These are phyloP conservation scores for Coemansia javaensis DNA, from an alignment of 192 early-diverging fungal genomes.

Conservation along the genomic window DNA sequence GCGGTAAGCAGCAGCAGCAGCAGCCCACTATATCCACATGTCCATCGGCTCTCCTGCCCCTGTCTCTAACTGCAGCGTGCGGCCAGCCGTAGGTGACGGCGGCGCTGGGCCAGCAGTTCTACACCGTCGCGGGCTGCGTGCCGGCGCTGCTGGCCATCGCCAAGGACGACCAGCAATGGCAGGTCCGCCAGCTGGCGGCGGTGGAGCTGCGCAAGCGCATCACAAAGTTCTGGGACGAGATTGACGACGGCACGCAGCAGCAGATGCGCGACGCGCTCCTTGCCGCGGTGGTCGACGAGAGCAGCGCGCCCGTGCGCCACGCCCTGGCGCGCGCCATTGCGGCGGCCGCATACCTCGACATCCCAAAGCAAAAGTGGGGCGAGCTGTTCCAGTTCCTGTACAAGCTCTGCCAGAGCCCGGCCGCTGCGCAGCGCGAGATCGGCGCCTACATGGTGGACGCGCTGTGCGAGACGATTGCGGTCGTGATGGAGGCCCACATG, in stretches of 20 bases:
- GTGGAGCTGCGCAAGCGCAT: conserved; percentile 87
- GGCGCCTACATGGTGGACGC: conserved; percentile 82
- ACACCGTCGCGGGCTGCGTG: conserved; percentile 64
- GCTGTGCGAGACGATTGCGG: conserved; percentile 81
- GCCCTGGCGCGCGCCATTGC: conserved; percentile 83
- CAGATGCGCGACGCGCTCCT: conserved; percentile 65
- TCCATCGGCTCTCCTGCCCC: too few species aligned
- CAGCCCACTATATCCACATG: too few species aligned
- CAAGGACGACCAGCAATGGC: conserved; percentile 55
- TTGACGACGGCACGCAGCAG: conserved; percentile 54
- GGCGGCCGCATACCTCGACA: conserved; percentile 76
- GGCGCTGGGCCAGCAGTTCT: conserved; percentile 71
- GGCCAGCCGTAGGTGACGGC: conserved; percentile 52
- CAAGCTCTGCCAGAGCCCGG: conserved; percentile 69
- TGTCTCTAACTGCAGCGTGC: too few species aligned
- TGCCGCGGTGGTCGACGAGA: conserved; percentile 70
- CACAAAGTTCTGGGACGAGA: conserved; percentile 68
- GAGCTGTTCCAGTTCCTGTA: conserved; percentile 76
- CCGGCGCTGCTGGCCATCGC: conserved; percentile 77
- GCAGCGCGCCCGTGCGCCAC: conserved; percentile 64
- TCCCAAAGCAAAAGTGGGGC: conserved; percentile 72
- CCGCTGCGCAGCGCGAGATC: conserved; percentile 72
- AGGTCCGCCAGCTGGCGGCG: conserved; percentile 81
- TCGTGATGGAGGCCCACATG: conserved; percentile 54
- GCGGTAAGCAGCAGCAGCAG: too few species aligned